These are phyloP conservation scores for Hansfordia pulvinata DNA, from an alignment of 2,329 filamentous ascomycete genomes.

Conservation along the genomic window DNA sequence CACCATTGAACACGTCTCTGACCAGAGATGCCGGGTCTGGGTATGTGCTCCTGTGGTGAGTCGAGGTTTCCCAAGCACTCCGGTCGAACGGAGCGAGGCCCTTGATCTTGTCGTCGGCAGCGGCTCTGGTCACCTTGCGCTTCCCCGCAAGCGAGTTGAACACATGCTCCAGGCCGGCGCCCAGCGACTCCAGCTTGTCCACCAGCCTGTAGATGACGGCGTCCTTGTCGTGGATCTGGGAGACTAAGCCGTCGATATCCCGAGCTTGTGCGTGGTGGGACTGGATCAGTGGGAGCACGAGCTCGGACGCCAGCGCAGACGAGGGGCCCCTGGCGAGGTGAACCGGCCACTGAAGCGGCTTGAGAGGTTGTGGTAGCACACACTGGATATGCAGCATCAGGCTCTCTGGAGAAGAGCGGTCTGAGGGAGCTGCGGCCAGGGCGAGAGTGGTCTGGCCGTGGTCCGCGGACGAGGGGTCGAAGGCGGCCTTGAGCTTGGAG, in stretches of 20 bases:
- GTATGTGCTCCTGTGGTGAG: too few relatives aligned
- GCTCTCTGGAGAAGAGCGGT: too few relatives aligned
- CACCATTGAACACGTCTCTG: constrained; percentile 23
- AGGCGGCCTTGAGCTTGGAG: constrained; percentile 40
- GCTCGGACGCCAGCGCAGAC: constrained; percentile 27
- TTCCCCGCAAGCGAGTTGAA: constrained; percentile 36
- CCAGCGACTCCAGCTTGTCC: constrained; percentile 39
- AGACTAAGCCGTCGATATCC: constrained; percentile 28
- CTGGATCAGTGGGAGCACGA: constrained; percentile 38
- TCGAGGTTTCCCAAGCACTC: too few relatives aligned
- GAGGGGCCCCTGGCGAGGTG: constrained; percentile 32
- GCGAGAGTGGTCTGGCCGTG: constrained; percentile 30
- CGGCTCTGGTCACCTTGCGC: constrained; percentile 27
- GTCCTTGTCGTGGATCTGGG: constrained; percentile 35
- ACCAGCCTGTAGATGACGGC: constrained; percentile 32
- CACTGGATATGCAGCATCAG: constrained; percentile 43
- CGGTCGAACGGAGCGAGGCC: constrained; percentile 38
- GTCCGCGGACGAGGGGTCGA: constrained; percentile 30
- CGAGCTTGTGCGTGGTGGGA: constrained; percentile 24
- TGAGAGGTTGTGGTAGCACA: constrained; percentile 46
- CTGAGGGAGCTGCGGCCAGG: too few relatives aligned
- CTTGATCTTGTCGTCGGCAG: constrained; percentile 32
- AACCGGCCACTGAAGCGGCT: constrained; percentile 52
- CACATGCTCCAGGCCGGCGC: constrained; percentile 36
- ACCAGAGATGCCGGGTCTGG: constrained; percentile 24